Base-by-base conservation (phyloP, 2,329 filamentous ascomycete species). In the Diaporthe citrichinensis region DNA sequence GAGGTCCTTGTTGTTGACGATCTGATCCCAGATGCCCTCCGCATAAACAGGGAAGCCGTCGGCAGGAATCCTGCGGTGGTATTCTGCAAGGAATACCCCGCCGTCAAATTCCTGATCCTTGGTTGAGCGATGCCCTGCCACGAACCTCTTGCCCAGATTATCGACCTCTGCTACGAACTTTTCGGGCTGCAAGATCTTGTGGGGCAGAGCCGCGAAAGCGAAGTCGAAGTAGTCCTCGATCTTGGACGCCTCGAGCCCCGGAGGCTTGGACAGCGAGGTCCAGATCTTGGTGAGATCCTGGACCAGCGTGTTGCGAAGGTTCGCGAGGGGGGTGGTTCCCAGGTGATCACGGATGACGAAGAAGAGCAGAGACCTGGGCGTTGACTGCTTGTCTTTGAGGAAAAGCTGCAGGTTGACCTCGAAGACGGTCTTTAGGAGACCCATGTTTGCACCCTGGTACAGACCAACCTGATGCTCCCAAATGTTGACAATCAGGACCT, bases 191-290 rank as follows among this genome's bases (percentile, higher is more conserved):
- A 98, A 90, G 77, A 98, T 95, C 87, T 99, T 99, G 88, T 99
- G 97, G 5, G 97, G 97, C 31, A 99, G 90, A 0, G 96, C 95
- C 65, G 96, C 95, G 82, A 99, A 99, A 73, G 95, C 96, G 84
- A 99, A 98, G 86, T 99, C 97, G 81, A 99, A 99, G 86, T 98
- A 99, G 82, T 99, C 96, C 80, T 97, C 94, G 78, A 99, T 98
- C 74, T 90, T 92, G 28, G 96, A 96, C 79, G 92, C 92, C 83
- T 99, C 97, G 74, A 98, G 89, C 0, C 96, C 96, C 44, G 92
- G 86, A 5, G 97, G 97, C 83, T 99, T 99, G 55, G 96, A 96
- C 76, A 99, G 93, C 67, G 95, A 94, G 3, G 93, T 90, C 97
- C 97, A 99, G 80, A 99, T 95, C 83, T 96, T 94, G 69, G 92